Percentiles rank a stretch among this genome's conserved stretches.
Conservation (phyloP, 805 yeast genomes). For the Starmerella asiatica region DNA sequence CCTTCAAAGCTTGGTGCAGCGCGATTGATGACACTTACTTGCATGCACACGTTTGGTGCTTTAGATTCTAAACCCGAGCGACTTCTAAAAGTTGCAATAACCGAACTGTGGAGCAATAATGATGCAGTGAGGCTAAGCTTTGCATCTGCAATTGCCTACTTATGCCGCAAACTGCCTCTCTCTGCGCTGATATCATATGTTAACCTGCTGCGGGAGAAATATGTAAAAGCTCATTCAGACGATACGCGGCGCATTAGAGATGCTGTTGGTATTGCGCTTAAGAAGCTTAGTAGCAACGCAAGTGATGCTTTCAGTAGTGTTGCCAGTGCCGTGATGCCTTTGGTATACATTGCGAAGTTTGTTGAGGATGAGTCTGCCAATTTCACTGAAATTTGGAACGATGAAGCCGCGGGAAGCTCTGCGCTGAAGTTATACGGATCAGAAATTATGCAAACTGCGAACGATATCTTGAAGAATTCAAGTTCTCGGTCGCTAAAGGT, state of each 20-base stretch:
- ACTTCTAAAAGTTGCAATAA: conserved; percentile 42
- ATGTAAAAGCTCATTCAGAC: conserved; percentile 31
- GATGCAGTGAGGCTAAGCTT: conserved; percentile 59
- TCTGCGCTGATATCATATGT: conserved; percentile 44
- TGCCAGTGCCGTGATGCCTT: conserved; percentile 55
- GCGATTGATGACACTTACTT: conserved; percentile 50
- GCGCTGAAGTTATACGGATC: conserved; percentile 53
- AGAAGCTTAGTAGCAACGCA: conserved; percentile 41
- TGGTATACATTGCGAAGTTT: conserved; percentile 64
- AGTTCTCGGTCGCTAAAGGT: conserved; percentile 52
- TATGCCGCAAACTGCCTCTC: conserved; percentile 47
- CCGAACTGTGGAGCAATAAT: conserved; percentile 57
- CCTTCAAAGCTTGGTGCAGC: conserved; percentile 86
- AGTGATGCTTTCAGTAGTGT: conserved; percentile 52
- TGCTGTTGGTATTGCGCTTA: conserved; percentile 36
- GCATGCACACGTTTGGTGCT: conserved; percentile 35
- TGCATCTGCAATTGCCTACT: conserved; percentile 68
- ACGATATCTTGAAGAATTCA: conserved; percentile 37
- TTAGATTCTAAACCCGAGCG: conserved; percentile 41
- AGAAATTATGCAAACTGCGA: conserved; percentile 50
- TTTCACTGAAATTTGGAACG: conserved; percentile 63
- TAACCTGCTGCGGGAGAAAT: conserved; percentile 36
- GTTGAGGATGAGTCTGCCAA: conserved; percentile 34
- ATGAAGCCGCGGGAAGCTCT: conserved; percentile 59
- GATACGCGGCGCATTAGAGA: conserved; percentile 1